phyloP scores from a whole-genome alignment of 176 grass and related monocot species.

The Phoenix roebelenii region DNA sequence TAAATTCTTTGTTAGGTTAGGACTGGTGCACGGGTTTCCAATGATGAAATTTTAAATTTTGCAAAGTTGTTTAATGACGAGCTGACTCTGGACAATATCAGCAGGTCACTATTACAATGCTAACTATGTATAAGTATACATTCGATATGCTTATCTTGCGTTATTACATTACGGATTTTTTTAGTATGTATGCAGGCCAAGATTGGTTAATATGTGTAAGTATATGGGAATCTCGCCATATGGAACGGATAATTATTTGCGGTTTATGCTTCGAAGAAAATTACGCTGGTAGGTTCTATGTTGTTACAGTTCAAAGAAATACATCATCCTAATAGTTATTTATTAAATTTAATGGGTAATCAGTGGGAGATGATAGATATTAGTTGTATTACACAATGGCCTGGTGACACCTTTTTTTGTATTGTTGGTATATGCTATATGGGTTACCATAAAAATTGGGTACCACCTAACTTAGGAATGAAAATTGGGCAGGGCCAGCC shows the following conservation, averaged over 20 bases:
- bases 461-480: too few relatives aligned
- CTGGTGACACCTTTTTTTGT: too few relatives aligned
- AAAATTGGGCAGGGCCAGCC: too few relatives aligned
- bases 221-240: constrained; percentile 89
- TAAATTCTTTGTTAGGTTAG: constrained; percentile 55
- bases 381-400: too few relatives aligned
- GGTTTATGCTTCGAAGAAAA: constrained; percentile 91
- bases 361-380: too few relatives aligned
- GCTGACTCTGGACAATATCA: constrained; percentile 92
- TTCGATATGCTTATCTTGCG: neutral
- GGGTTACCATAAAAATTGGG: too few relatives aligned
- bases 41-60: constrained; percentile 90
- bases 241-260: constrained; percentile 80
- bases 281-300: constrained; percentile 47
- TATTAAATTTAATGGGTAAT: too few relatives aligned
- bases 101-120: constrained; percentile 33
- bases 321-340: too few relatives aligned
- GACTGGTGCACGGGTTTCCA: constrained; percentile 65
- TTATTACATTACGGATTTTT: neutral
- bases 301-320: too few relatives aligned
- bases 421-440: too few relatives aligned
- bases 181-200: constrained; percentile 30
- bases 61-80: constrained; percentile 98
- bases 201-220: constrained; percentile 98
- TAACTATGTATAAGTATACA: constrained; percentile 6